Conservation (phyloP, 257 asterid species). For the Voacanga thouarsii region DNA sequence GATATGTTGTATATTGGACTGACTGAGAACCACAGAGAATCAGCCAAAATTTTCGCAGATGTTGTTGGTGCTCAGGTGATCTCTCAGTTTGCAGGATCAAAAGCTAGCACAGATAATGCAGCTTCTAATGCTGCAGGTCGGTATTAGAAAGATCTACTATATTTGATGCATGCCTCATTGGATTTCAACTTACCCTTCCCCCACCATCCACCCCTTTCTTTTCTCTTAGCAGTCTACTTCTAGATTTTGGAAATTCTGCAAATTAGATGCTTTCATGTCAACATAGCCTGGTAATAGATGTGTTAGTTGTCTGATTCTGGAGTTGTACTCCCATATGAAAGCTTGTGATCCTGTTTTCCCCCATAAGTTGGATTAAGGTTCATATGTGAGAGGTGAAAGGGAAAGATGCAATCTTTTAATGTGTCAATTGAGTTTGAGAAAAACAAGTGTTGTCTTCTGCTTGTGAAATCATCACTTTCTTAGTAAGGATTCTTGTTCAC, state of each 20-base stretch:
- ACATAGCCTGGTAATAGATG: neutral
- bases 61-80: slow-evolving; percentile 92
- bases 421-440: neutral
- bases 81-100: slow-evolving; percentile 53
- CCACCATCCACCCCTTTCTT: neutral
- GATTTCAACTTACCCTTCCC: neutral
- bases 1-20: slow-evolving; percentile 89
- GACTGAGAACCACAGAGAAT: slow-evolving; percentile 90
- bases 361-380: neutral
- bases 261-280: neutral
- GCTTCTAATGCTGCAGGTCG: slow-evolving; percentile 45
- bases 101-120: slow-evolving; percentile 32
- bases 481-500: neutral
- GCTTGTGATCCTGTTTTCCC: neutral
- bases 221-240: neutral
- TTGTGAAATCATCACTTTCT: neutral
- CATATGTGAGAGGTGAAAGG: neutral
- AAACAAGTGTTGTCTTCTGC: neutral
- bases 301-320: neutral
- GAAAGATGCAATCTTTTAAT: neutral
- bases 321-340: neutral
- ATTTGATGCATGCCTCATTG: neutral
- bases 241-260: neutral
- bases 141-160: slow-evolving; percentile 11
- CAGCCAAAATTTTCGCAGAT: slow-evolving; percentile 85